A percentile compares a stretch with the other conserved stretches of the same genome.
Evolutionary conservation across 345 rosid genomes (phyloP).

Genomic region (Salix viminalis): DNA sequence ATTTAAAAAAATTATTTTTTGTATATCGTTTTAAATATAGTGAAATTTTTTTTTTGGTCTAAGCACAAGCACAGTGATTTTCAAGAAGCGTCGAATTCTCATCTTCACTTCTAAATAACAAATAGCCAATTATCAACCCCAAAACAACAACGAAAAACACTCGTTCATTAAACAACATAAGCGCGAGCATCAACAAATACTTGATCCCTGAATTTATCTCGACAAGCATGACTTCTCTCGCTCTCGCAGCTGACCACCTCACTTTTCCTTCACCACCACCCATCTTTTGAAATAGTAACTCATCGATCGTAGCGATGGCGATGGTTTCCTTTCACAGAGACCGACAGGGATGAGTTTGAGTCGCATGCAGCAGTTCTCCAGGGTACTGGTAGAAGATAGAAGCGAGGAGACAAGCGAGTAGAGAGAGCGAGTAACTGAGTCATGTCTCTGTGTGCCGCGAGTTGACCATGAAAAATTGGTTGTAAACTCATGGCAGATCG

Average conservation of each 20-base stretch:
- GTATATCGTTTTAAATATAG: too few species aligned
- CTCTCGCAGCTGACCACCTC: constrained; percentile 26
- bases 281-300: constrained; percentile 9
- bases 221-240: constrained; percentile 42
- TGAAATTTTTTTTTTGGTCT: not conserved
- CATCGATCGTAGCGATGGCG: constrained; percentile 18
- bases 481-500: too few species aligned
- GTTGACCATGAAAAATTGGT: constrained; percentile 21
- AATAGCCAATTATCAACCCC: constrained; percentile 62
- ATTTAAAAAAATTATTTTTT: too few species aligned
- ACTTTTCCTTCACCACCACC: not conserved
- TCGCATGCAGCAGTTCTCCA: constrained; percentile 54
- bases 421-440: constrained; percentile 55
- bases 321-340: not conserved
- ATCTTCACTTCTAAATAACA: constrained; percentile 42
- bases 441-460: constrained; percentile 54
- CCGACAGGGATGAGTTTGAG: constrained; percentile 32
- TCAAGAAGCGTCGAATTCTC: constrained; percentile 33
- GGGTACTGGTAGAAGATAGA: constrained; percentile 60
- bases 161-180: constrained; percentile 88
- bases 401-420: constrained; percentile 59
- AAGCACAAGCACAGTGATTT: constrained; percentile 47
- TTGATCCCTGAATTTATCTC: constrained; percentile 68
- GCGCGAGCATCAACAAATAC: constrained; percentile 72
- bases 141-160: constrained; percentile 68